A percentile compares a stretch with the other conserved stretches of the same genome.
Evolutionary conservation across 176 grass and related monocot species (phyloP).

Genomic region (Bolboschoenus planiculmis): DNA sequence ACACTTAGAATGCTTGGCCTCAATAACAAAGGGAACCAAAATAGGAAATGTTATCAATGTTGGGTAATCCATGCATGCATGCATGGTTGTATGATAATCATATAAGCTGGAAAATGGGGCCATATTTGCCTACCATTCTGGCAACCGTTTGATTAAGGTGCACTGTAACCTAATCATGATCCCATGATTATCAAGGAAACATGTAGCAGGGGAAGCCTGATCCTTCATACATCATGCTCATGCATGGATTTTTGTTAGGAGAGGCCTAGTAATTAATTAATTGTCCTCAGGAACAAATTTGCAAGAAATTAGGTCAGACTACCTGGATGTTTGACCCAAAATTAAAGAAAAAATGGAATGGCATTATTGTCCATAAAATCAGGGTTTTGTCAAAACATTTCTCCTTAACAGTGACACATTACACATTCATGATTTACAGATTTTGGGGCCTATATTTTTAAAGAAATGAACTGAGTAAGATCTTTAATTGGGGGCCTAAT

Average conservation of each 20-base stretch:
- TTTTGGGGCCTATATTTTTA: no score
- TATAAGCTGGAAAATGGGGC: background rate
- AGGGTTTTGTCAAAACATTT: background rate
- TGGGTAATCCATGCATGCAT: background rate
- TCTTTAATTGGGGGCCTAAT: background rate
- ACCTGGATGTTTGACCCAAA: background rate
- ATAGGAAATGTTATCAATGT: background rate
- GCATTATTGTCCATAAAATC: background rate
- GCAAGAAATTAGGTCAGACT: background rate
- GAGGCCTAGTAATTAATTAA: no score
- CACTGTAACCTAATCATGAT: slow-evolving; percentile 1
- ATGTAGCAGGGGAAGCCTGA: background rate
- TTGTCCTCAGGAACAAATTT: background rate
- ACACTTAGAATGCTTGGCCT: background rate
- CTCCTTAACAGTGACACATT: background rate
- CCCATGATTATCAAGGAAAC: slow-evolving; percentile 5
- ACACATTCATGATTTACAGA: background rate
- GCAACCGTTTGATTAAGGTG: background rate
- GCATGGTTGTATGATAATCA: background rate
- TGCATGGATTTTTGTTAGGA: no score
- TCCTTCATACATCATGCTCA: background rate
- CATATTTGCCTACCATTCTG: background rate
- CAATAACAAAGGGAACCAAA: background rate
- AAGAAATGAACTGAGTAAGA: background rate
- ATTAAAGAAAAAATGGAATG: background rate